Conservation (phyloP, 345 rosid genomes). For the Lepidium didymum region DNA sequence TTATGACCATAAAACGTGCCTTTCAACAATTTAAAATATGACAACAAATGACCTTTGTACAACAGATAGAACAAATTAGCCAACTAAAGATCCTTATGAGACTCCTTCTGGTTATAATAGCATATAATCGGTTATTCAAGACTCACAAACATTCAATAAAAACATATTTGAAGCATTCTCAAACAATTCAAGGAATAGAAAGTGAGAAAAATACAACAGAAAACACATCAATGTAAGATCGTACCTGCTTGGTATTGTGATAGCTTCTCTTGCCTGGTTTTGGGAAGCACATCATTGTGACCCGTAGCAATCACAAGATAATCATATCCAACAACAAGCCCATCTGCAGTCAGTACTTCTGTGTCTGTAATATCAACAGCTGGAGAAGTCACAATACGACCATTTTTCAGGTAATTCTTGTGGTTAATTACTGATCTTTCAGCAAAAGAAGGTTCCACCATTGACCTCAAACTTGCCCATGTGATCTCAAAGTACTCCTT, state of each 20-base stretch:
- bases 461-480: conserved; percentile 64
- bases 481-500: conserved; percentile 69
- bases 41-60: background rate
- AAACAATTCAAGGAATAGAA: background rate
- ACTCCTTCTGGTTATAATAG: background rate
- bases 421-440: conserved; percentile 67
- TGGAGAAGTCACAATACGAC: conserved; percentile 51
- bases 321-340: conserved; percentile 43
- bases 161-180: background rate
- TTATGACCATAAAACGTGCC: background rate
- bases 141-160: background rate
- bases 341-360: conserved; percentile 53
- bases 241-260: conserved; percentile 48
- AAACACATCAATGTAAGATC: background rate
- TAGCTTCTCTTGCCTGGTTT: conserved; percentile 53
- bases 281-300: conserved; percentile 50
- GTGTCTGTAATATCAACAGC: conserved; percentile 54
- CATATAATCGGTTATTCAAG: background rate
- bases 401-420: conserved; percentile 53
- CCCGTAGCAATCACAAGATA: conserved; percentile 87
- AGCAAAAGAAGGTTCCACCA: conserved; percentile 77
- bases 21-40: conserved; percentile 13
- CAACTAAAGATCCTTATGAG: background rate
- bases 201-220: background rate
- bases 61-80: background rate